Conservation (phyloP, 2,329 filamentous ascomycete species). For the Incumbomyces delicatus region DNA sequence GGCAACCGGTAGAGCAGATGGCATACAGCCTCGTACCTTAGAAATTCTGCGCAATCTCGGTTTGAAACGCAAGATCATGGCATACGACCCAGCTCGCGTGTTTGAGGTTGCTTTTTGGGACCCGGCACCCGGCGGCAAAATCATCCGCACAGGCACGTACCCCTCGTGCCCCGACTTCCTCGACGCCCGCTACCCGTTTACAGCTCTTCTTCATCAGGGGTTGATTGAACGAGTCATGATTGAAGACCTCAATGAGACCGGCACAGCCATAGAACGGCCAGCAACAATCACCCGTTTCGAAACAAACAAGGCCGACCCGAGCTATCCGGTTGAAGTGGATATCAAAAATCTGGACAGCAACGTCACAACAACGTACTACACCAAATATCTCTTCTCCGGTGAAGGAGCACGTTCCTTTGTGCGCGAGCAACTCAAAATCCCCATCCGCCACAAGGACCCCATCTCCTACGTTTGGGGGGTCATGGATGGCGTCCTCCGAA, state of each 20-base stretch:
- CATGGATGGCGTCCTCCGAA: conserved; percentile 56
- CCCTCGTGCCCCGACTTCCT: conserved; percentile 79
- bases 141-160: conserved; percentile 59
- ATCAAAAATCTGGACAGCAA: conserved; percentile 68
- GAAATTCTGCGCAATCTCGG: conserved; percentile 85
- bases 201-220: conserved; percentile 53
- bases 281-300: conserved; percentile 54
- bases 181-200: conserved; percentile 55
- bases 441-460: conserved; percentile 53
- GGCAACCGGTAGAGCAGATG: conserved; percentile 75
- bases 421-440: conserved; percentile 55
- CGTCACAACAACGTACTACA: conserved; percentile 52
- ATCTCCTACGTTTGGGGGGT: conserved; percentile 58
- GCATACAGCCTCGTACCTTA: conserved; percentile 80
- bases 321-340: conserved; percentile 72
- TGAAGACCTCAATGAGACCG: conserved; percentile 51
- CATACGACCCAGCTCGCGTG: conserved; percentile 73
- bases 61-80: conserved; percentile 79
- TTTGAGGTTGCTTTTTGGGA: conserved; percentile 63
- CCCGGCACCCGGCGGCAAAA: conserved; percentile 44
- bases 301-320: conserved; percentile 50
- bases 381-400: conserved; percentile 55
- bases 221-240: conserved; percentile 54
- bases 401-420: conserved; percentile 54
- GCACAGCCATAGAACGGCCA: conserved; percentile 46